Evolutionary conservation across 306 rosid genomes (phyloP).

Genomic region (Luffa aegyptiaca): DNA sequence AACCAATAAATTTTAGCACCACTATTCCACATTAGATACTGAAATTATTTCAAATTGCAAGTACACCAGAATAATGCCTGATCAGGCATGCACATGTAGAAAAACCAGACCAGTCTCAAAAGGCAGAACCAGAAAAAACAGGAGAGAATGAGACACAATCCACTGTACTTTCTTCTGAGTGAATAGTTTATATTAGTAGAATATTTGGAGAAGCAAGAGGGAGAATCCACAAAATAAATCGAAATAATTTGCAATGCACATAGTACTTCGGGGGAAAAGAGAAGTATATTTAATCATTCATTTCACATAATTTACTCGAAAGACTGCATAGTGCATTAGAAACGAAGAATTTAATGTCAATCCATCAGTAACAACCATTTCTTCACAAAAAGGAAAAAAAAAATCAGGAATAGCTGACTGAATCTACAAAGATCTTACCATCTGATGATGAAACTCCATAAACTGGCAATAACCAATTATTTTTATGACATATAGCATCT

Average conservation of each 20-base stretch:
- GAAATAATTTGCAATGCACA: neutral
- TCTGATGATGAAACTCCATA: slow-evolving; percentile 25
- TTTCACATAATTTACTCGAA: neutral
- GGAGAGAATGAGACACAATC: neutral
- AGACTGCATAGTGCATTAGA: neutral
- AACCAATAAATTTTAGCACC: neutral
- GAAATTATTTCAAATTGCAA: neutral
- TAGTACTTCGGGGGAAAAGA: neutral
- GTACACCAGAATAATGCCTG: neutral
- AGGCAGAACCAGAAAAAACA: neutral
- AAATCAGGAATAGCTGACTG: neutral
- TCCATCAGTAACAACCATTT: neutral
- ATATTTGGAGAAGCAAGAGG: neutral
- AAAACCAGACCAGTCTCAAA: neutral
- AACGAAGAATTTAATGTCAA: neutral
- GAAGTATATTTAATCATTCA: neutral
- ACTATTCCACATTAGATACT: neutral
- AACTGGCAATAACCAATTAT: slow-evolving; percentile 43
- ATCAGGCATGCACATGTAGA: neutral
- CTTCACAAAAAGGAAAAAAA: neutral
- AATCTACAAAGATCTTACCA: slow-evolving; percentile 28
- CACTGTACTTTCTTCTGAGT: neutral
- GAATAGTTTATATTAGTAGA: neutral
- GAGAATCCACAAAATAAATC: neutral
- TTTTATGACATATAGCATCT: slow-evolving; percentile 27